Percentiles rank a stretch among this genome's conserved stretches.
These are phyloP conservation scores for Pythium plurisporium DNA, from an alignment of 352 stramenopile species.

Conservation along the genomic window DNA sequence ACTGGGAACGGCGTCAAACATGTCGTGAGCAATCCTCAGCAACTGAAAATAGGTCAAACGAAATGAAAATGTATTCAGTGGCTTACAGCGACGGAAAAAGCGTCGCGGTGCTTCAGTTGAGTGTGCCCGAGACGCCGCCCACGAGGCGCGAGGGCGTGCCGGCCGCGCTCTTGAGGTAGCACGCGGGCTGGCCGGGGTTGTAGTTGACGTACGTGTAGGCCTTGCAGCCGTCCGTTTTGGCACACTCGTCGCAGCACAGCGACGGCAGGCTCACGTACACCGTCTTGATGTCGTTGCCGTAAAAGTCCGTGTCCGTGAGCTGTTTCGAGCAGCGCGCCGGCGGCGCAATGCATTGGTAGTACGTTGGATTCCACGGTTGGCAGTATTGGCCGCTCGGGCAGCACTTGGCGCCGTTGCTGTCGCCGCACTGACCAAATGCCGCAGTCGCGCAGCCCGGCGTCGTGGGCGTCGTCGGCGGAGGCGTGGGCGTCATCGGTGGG, in stretches of 20 bases:
- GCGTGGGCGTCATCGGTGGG: neutral
- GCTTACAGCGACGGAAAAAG: no score
- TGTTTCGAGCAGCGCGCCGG: constrained; percentile 34
- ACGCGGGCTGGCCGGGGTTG: constrained; percentile 25
- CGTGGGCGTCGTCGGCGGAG: neutral
- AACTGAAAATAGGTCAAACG: no score
- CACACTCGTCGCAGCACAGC: constrained; percentile 37
- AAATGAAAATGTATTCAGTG: no score
- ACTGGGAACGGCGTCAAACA: neutral
- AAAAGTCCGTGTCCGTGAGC: constrained; percentile 37
- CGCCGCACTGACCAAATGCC: constrained; percentile 16
- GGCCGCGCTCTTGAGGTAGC: constrained; percentile 23
- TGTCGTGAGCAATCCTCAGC: no score
- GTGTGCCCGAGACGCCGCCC: constrained; percentile 15
- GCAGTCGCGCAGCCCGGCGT: constrained; percentile 15
- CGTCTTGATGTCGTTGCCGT: constrained; percentile 38
- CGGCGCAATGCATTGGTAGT: constrained; percentile 42
- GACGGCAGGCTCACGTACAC: constrained; percentile 31
- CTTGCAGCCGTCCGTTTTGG: constrained; percentile 29
- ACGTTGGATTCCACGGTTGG: constrained; percentile 37
- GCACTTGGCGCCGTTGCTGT: constrained; percentile 23
- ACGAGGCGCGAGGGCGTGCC: constrained; percentile 5
- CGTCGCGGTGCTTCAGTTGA: constrained; percentile 11
- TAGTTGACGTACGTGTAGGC: constrained; percentile 53
- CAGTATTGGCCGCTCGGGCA: constrained; percentile 41